Evolutionary conservation across 164 flowering plant species (phyloP), one percentile per base, ranked within the genome.

Genomic region (Magnolia sinica): DNA sequence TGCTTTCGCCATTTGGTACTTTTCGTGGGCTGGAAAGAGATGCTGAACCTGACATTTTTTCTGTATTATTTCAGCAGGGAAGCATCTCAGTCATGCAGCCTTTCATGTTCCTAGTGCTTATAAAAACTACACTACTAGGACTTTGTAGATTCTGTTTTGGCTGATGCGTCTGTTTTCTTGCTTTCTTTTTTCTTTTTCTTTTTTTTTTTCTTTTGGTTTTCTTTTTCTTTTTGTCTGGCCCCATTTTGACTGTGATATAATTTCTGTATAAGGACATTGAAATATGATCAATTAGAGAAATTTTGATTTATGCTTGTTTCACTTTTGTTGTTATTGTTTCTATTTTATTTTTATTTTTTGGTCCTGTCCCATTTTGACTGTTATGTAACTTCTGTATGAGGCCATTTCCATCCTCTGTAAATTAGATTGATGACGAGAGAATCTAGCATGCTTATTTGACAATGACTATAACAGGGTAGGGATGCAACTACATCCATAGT

Each of bases 41-140:
- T 78, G 81, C 71, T 63, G 50, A 58, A 73, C 73, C 78, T 77
- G 78, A 65, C 77, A 77, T 71, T 64, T 20, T 66, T 69, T 79
- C 74, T 81, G 73, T 79, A 45, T 66, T 23, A 20, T 37, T 76
- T 80, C 77, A 71, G 77, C 79, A 4, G 76, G 78, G 29, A 72
- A 76, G 64, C 73, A 64, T 82, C 79, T 73, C 52, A 45, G 61
- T 52, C 79, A 68, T 76, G 74, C 78, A 66, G 73, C 71, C 61
- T 71, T 70, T 22, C 22, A 55, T 58, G 64, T 58, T 37, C 76
- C 75, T 5, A 76, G 73, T 58, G 51, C 76, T 78, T 76, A 55
- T 68, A 75, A 76, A 74, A 22, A 37, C 45, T 69, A 66, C 75
- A 19, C 77, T 79, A 63, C 66, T 51, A 76, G 77, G 66, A 78